Evolutionary conservation across 192 early-diverging fungal species (phyloP), one percentile per base, ranked within the genome.

Genomic region (Dispira simplex): DNA sequence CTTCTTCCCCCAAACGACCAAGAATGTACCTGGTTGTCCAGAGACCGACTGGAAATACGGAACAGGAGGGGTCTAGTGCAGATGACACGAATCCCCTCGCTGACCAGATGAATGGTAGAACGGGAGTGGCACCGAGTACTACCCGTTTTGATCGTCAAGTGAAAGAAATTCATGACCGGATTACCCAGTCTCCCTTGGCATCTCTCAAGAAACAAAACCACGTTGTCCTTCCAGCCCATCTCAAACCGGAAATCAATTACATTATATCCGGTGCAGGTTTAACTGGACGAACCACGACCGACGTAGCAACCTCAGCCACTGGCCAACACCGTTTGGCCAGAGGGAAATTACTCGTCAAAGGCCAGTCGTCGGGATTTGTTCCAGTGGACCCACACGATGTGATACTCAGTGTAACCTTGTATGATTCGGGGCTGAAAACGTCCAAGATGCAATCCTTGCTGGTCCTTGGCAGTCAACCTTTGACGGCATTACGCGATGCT

Each of bases 381-480:
- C 71, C 69, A 2, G 70, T 78, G 20, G 73, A 71, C 14, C 71
- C 72, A 63, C 73, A 78, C 32, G 81, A 81, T 49, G 66, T 83
- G 12, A 65, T 88, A 0, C 71, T 85, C 14, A 77, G 77, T 25
- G 80, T 85, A 14, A 78, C 79, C 55, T 73, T 88, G n/a, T 85
- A 80, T 71, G 79, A 81, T 68, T 72, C 80, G 5, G 67, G 77
- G 10, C 74, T 69, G 23, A 76, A 82, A 0, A 68, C 73, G 3
- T 64, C 69, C 27, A 76, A 74, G 63, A 71, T 79, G 73, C 81
- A 86, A 55, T 85, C 83, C 74, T 81, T 78, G 59, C 63, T 77
- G 21, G 79, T 90, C 9, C 75, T 88, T 20, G 88, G 88, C 14
- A 81, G 76, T 39, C 86, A 90, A 66, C 74, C 73, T 11, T 71